These are phyloP conservation scores for Wickerhamiella spandovensis DNA, from an alignment of 805 yeast genomes.

Conservation along the genomic window DNA sequence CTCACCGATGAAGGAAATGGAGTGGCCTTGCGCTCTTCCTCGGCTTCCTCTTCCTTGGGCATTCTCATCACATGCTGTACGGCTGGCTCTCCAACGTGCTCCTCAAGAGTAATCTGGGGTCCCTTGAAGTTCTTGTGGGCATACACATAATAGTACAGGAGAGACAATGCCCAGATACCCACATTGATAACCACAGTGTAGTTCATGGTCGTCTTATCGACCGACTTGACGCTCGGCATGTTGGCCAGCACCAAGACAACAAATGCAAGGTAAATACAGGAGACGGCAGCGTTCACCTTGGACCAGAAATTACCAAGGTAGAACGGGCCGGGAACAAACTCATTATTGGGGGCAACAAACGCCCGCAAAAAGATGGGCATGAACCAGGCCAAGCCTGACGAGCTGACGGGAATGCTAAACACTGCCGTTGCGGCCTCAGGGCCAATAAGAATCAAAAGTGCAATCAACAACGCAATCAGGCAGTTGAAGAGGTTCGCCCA, in stretches of 20 bases:
- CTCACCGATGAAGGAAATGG: background rate
- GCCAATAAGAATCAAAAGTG: constrained; percentile 44
- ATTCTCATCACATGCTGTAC: background rate
- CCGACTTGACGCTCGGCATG: constrained; percentile 37
- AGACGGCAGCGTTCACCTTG: constrained; percentile 30
- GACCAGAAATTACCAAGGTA: constrained; percentile 39
- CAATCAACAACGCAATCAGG: constrained; percentile 49
- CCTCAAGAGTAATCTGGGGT: constrained; percentile 24
- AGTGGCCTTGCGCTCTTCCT: background rate
- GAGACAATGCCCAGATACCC: constrained; percentile 43
- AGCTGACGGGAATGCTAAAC: constrained; percentile 47
- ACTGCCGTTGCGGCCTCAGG: constrained; percentile 47
- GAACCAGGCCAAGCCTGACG: constrained; percentile 48
- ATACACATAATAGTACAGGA: constrained; percentile 35
- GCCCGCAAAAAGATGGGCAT: constrained; percentile 45
- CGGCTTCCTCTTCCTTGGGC: constrained; percentile 1
- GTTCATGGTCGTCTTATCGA: constrained; percentile 35
- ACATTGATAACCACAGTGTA: constrained; percentile 52
- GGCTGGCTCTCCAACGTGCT: background rate
- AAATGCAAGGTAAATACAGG: constrained; percentile 37
- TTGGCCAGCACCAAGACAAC: constrained; percentile 37
- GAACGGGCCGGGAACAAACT: constrained; percentile 50
- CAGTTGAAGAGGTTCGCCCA: constrained; percentile 54
- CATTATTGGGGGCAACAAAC: constrained; percentile 34
- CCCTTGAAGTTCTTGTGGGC: constrained; percentile 43